Evolutionary conservation across 345 rosid species (phyloP).

Genomic region (Kandelia obovata): DNA sequence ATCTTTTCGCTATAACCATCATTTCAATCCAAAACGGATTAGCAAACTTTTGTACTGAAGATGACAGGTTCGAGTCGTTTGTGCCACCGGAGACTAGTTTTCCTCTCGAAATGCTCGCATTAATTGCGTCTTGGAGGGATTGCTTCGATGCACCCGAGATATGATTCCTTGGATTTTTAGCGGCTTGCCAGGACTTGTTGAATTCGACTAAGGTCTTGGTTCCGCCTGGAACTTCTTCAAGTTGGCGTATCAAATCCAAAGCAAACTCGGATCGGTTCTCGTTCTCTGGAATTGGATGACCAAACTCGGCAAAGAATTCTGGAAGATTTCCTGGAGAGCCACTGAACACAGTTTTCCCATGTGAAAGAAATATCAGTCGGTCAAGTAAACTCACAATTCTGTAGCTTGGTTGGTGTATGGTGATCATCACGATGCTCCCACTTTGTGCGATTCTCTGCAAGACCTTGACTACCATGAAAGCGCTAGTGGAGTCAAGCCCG

Average conservation of each 20-base stretch:
- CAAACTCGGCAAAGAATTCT: constrained; percentile 22
- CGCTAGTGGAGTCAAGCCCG: constrained; percentile 41
- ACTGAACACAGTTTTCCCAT: constrained; percentile 24
- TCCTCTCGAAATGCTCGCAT: constrained; percentile 24
- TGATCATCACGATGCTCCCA: constrained; percentile 40
- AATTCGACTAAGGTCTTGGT: constrained; percentile 22
- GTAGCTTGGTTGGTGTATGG: constrained; percentile 38
- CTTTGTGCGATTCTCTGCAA: constrained; percentile 34
- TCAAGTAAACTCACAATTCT: constrained; percentile 31
- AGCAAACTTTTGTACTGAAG: constrained; percentile 25
- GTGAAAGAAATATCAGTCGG: constrained; percentile 29
- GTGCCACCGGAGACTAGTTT: constrained; percentile 25
- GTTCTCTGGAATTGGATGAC: constrained; percentile 27
- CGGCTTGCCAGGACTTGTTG: constrained; percentile 27
- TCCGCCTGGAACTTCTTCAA: constrained; percentile 27
- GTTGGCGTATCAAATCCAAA: constrained; percentile 29
- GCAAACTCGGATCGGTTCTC: constrained; percentile 30
- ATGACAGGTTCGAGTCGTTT: constrained; percentile 18
- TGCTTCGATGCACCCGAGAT: neutral
- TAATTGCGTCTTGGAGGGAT: constrained; percentile 21
- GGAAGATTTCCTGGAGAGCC: constrained; percentile 20
- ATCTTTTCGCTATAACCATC: constrained; percentile 25
- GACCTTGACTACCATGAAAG: constrained; percentile 37
- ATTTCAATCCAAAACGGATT: constrained; percentile 33
- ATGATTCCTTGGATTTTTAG: neutral